Conservation (phyloP, 768 basidiomycete genomes). For the Polyporus arcularius region DNA sequence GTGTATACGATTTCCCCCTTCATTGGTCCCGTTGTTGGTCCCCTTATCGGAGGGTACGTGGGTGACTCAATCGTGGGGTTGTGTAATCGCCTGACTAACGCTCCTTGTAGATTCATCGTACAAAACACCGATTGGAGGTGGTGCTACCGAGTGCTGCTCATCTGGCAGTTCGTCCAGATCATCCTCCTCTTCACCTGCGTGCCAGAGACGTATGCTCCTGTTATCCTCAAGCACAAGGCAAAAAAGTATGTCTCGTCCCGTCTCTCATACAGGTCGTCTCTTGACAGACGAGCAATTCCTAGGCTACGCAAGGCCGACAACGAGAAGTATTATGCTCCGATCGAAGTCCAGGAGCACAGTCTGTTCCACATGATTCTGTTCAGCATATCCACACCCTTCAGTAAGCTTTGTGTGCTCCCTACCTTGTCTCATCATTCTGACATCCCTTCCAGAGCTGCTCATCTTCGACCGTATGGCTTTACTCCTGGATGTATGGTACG, state of each 20-base stretch:
- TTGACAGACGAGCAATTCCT: not conserved
- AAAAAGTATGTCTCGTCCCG: conserved; percentile 36
- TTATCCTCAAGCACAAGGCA: conserved; percentile 63
- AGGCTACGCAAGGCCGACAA: conserved; percentile 62
- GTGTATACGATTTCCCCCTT: conserved; percentile 57
- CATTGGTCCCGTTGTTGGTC: conserved; percentile 57
- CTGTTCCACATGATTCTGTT: conserved; percentile 49
- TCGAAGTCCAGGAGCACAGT: conserved; percentile 51
- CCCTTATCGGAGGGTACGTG: conserved; percentile 58
- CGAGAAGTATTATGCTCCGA: conserved; percentile 53
- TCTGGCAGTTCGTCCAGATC: conserved; percentile 65
- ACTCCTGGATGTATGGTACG: conserved; percentile 68
- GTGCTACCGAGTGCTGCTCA: conserved; percentile 72
- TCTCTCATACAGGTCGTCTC: not conserved
- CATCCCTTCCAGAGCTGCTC: conserved; percentile 50
- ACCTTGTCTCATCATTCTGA: not conserved
- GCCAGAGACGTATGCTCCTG: conserved; percentile 71
- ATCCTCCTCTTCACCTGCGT: conserved; percentile 54
- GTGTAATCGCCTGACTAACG: not conserved
- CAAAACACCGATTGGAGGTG: conserved; percentile 64
- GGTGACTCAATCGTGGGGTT: not conserved
- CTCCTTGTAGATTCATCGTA: conserved; percentile 62
- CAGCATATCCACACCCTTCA: conserved; percentile 72
- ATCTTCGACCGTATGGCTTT: conserved; percentile 76
- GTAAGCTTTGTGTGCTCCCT: conserved; percentile 41